A percentile compares a stretch with the other conserved stretches of the same genome.
phyloP scores from a whole-genome alignment of 2,329 filamentous ascomycete genomes.

The Ophiocordyceps unilateralis region DNA sequence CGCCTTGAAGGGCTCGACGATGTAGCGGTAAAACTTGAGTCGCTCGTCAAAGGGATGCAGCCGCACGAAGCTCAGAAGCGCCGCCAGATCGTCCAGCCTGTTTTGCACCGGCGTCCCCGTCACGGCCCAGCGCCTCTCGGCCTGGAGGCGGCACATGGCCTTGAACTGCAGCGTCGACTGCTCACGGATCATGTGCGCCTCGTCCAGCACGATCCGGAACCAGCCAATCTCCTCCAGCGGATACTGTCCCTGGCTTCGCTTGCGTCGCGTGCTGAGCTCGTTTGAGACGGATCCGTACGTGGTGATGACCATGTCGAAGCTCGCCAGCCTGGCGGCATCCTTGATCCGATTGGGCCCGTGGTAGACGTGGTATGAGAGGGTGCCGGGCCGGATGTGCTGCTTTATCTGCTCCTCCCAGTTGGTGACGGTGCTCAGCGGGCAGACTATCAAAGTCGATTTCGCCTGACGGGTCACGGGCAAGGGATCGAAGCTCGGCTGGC shows the following conservation, averaged over 20 bases:
- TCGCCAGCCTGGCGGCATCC: conserved; percentile 47
- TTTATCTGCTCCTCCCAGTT: conserved; percentile 94
- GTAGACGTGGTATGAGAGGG: conserved; percentile 64
- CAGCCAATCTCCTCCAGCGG: conserved; percentile 69
- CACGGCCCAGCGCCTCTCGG: conserved; percentile 84
- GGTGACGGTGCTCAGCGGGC: conserved; percentile 74
- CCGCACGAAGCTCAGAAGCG: conserved; percentile 70
- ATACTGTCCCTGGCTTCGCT: conserved; percentile 38
- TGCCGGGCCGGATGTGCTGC: conserved; percentile 50
- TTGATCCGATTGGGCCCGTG: conserved; percentile 66
- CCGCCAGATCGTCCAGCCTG: conserved; percentile 73
- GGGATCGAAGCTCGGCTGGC: conserved; percentile 26
- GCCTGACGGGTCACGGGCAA: conserved; percentile 46
- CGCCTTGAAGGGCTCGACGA: conserved; percentile 71
- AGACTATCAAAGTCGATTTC: conserved; percentile 70
- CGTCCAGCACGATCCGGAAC: conserved; percentile 88
- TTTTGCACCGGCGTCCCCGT: conserved; percentile 95
- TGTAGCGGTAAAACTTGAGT: conserved; percentile 58
- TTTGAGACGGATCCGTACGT: conserved; percentile 81
- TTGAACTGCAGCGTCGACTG: conserved; percentile 68
- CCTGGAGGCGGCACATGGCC: conserved; percentile 63
- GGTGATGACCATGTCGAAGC: conserved; percentile 75
- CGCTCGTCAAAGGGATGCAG: conserved; percentile 73
- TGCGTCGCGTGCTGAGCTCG: conserved; percentile 50
- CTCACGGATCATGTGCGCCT: conserved; percentile 89